Conservation (phyloP, 257 asterid genomes). For the Fraxinus pennsylvanica region DNA sequence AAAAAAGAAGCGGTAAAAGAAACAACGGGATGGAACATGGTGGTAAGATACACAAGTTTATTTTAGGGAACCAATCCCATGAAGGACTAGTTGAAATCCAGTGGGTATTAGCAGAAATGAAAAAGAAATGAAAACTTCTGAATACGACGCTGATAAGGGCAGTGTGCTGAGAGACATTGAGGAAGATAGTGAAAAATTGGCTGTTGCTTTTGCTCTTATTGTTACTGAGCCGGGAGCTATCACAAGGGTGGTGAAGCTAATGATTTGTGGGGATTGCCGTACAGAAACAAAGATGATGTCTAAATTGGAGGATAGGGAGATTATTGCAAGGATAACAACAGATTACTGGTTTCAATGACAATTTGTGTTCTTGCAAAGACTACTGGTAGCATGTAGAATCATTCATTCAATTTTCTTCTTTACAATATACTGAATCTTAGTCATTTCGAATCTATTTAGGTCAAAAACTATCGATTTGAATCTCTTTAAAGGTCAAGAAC, state of each 20-base stretch:
- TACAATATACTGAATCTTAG: too few species aligned
- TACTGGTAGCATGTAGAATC: constrained; percentile 44
- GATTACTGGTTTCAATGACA: constrained; percentile 55
- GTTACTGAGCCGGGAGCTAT: constrained; percentile 44
- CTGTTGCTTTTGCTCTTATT: constrained; percentile 58
- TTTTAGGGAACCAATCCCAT: constrained; percentile 49
- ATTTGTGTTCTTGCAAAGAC: constrained; percentile 63
- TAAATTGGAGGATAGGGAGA: constrained; percentile 46
- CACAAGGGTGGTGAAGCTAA: constrained; percentile 61
- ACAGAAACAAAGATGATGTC: constrained; percentile 61
- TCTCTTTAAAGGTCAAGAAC: too few species aligned
- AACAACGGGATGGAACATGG: constrained; percentile 56
- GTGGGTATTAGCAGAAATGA: constrained; percentile 34
- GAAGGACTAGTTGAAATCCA: constrained; percentile 45
- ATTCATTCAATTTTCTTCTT: neutral
- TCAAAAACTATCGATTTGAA: too few species aligned
- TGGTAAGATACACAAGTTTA: constrained; percentile 50
- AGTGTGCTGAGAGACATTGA: constrained; percentile 60
- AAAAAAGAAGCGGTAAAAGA: constrained; percentile 43
- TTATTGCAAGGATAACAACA: constrained; percentile 64
- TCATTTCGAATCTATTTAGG: too few species aligned
- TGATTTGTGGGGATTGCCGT: constrained; percentile 73
- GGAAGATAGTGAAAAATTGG: constrained; percentile 68
- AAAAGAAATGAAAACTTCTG: constrained; percentile 43
- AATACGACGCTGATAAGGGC: constrained; percentile 57